Base-by-base conservation (phyloP, 176 grass and related monocot genomes). In the Oryza glaberrima region DNA sequence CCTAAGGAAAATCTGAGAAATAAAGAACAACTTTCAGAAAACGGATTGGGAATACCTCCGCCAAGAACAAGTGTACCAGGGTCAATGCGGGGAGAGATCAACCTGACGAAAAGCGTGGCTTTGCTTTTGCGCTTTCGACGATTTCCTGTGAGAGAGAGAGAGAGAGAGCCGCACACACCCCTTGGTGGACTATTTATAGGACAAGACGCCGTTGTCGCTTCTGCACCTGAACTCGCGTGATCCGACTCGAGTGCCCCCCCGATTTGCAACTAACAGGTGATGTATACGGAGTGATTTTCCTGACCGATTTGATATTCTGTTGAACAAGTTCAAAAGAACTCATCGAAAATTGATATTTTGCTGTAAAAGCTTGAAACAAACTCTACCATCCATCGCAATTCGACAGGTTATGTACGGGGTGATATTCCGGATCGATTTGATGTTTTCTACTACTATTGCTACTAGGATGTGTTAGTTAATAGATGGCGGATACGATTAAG, bases 151-250 rank as follows among this genome's bases (percentile, higher is more conserved):
- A 5, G 35, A 5, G 35, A 5, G 23, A 46, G 46, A 35, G 4
- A 41, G 7, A 41, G 7, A 41, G 22, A 22, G 22, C 22, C 7
- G 10, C 6, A 20, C 52, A 58, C 19, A 58, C 54, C 13, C 2
- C 79, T 20, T 7, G 52, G 14, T 7, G 52, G 14, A 2, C 68
- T 75, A 83, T 74, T 83, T 83, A 83, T 83, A 75, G 81, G 70
- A 75, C 25, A 23, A 56, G 79, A 72, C 12, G 36, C 67, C 40
- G 45, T 60, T 49, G 70, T 73, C 69, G 80, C 67, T 63, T 63
- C 20, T 63, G 58, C n/a, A 9, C 3, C 58, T 10, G 58, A 63
- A 63, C 58, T 63, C 56, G 17, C 56, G 56, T 60, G 56, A 60
- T 60, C 58, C 58, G 58, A 63, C 58, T 63, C 19, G 7, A 63